These are phyloP conservation scores for Daldinia concentrica DNA, from an alignment of 495 filamentous ascomycete genomes.

Conservation along the genomic window DNA sequence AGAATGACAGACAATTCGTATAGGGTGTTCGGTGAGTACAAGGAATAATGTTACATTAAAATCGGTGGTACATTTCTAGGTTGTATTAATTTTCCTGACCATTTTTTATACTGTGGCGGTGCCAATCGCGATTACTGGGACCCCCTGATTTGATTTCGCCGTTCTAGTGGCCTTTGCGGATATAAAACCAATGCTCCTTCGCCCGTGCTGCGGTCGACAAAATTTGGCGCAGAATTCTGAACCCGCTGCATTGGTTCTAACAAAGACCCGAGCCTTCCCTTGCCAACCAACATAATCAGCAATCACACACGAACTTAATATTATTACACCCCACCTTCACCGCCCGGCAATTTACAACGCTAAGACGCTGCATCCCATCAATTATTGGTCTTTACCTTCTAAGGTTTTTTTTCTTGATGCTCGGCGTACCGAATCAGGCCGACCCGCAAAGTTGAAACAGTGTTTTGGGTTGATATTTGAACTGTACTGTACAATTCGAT, in stretches of 20 bases:
- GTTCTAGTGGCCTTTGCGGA: constrained; percentile 35
- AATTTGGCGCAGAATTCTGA: constrained; percentile 27
- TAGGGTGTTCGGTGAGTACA: constrained; percentile 20
- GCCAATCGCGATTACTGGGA: constrained; percentile 40
- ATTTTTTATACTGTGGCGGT: constrained; percentile 36
- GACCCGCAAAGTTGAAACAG: constrained; percentile 19
- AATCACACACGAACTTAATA: constrained; percentile 16
- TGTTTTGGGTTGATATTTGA: not conserved
- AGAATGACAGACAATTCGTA: constrained; percentile 6
- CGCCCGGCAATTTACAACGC: constrained; percentile 49
- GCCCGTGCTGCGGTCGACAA: constrained; percentile 29
- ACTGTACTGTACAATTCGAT: constrained; percentile 6
- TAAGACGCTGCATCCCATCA: constrained; percentile 19
- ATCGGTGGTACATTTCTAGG: constrained; percentile 8
- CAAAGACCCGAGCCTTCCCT: constrained; percentile 17
- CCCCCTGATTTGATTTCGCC: constrained; percentile 33
- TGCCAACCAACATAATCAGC: constrained; percentile 12
- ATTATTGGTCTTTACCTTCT: not conserved
- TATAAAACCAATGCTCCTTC: constrained; percentile 48
- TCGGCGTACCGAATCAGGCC: constrained; percentile 18
- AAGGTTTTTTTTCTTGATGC: constrained; percentile 6
- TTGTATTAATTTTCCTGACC: constrained; percentile 1
- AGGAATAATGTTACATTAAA: constrained; percentile 9
- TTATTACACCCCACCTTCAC: constrained; percentile 46
- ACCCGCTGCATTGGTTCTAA: constrained; percentile 33